A percentile compares a stretch with the other conserved stretches of the same genome.
Conservation (phyloP, 2,329 filamentous ascomycete genomes). For the Arthrinium phaeospermum region DNA sequence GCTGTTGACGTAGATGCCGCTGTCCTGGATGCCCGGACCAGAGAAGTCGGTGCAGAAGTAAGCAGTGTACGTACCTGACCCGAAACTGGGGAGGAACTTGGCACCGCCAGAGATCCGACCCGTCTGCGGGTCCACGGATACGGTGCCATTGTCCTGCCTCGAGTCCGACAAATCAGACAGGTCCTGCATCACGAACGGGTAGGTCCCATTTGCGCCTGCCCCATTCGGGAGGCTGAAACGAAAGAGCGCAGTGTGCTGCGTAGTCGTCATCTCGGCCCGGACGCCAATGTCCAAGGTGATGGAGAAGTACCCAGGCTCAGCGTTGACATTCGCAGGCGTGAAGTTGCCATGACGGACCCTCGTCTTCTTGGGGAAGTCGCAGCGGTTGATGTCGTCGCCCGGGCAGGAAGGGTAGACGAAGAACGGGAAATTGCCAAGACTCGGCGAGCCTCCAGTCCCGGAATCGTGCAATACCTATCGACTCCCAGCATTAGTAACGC, state of each 20-base stretch:
- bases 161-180: conserved; percentile 68
- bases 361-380: conserved; percentile 60
- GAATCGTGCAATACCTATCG: conserved; percentile 58
- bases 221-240: conserved; percentile 64
- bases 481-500: background rate
- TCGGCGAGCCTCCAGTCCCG: conserved; percentile 63
- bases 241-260: conserved; percentile 70
- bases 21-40: conserved; percentile 62
- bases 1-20: conserved; percentile 66
- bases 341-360: conserved; percentile 50
- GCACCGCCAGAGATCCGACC: conserved; percentile 69
- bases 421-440: conserved; percentile 75
- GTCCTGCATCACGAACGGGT: conserved; percentile 70
- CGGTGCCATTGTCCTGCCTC: conserved; percentile 60
- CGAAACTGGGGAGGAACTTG: conserved; percentile 69
- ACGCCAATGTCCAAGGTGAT: conserved; percentile 64
- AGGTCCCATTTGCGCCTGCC: conserved; percentile 41
- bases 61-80: conserved; percentile 62
- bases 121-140: conserved; percentile 58
- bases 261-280: conserved; percentile 69
- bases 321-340: conserved; percentile 55
- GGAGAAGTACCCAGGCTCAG: conserved; percentile 69
- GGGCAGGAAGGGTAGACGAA: conserved; percentile 70
- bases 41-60: conserved; percentile 73
- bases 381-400: conserved; percentile 65